Evolutionary conservation across 345 rosid genomes (phyloP).

Genomic region (Heritiera littoralis): DNA sequence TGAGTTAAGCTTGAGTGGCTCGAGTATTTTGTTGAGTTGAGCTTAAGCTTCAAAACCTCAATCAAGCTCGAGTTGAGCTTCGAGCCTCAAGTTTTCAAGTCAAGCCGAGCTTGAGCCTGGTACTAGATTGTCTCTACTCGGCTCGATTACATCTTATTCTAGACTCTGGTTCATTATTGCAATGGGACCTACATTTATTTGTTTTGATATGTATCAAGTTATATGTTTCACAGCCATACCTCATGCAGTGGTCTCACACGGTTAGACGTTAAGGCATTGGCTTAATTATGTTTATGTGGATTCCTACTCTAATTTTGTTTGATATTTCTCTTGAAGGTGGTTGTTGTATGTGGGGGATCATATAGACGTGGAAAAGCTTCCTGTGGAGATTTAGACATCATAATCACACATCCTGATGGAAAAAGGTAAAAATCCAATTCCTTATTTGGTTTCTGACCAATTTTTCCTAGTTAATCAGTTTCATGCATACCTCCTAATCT

Average conservation of each 20-base stretch:
- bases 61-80: no score
- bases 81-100: no score
- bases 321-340: constrained; percentile 48
- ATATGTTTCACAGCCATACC: not conserved
- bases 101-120: no score
- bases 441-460: not conserved
- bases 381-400: constrained; percentile 87
- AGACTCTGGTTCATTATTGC: not conserved
- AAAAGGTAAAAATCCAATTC: constrained; percentile 52
- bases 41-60: no score
- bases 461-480: not conserved
- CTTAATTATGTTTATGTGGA: not conserved
- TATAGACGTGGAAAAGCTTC: constrained; percentile 95
- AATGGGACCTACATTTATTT: not conserved
- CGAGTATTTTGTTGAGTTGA: no score
- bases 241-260: not conserved
- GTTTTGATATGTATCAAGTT: not conserved
- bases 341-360: constrained; percentile 89
- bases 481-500: not conserved
- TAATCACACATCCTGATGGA: constrained; percentile 88
- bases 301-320: constrained; percentile 2
- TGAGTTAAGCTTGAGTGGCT: no score
- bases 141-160: no score
- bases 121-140: no score
- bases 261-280: not conserved